Percentiles rank a stretch among this genome's conserved stretches.
Evolutionary conservation across 1,284 basidiomycete species (phyloP).

Genomic region (Ceratobasidium papillatum): DNA sequence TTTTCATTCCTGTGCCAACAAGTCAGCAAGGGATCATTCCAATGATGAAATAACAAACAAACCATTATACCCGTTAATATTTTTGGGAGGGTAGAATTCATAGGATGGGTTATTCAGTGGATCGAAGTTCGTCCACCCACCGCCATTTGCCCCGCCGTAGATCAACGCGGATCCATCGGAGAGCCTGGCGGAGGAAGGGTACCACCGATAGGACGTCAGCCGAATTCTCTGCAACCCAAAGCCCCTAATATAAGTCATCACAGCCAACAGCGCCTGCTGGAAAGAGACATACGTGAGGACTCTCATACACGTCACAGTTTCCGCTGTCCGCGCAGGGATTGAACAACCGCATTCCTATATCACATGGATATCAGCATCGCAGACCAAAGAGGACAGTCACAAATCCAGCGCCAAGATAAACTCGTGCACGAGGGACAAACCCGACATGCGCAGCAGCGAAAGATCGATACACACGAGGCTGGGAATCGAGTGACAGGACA

Average conservation of each 20-base stretch:
- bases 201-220: conserved; percentile 82
- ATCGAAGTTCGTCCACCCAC: conserved; percentile 83
- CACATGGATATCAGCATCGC: conserved; percentile 73
- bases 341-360: conserved; percentile 75
- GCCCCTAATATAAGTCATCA: neutral
- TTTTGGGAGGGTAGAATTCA: conserved; percentile 82
- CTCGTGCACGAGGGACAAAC: too few relatives aligned
- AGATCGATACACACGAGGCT: neutral
- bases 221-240: conserved; percentile 56
- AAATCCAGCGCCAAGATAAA: too few relatives aligned
- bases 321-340: conserved; percentile 65
- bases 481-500: neutral
- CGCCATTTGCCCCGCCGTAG: conserved; percentile 78
- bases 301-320: conserved; percentile 70
- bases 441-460: neutral
- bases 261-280: neutral
- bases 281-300: conserved; percentile 55
- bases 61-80: conserved; percentile 70
- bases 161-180: conserved; percentile 82
- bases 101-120: conserved; percentile 82
- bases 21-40: neutral
- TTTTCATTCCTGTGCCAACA: neutral
- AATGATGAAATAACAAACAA: conserved; percentile 50
- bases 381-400: conserved; percentile 51
- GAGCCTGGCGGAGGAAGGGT: conserved; percentile 73